Evolutionary conservation across 2,329 filamentous ascomycete genomes (phyloP), one percentile per base, ranked within the genome.

Genomic region (Colletotrichum gigasporum): DNA sequence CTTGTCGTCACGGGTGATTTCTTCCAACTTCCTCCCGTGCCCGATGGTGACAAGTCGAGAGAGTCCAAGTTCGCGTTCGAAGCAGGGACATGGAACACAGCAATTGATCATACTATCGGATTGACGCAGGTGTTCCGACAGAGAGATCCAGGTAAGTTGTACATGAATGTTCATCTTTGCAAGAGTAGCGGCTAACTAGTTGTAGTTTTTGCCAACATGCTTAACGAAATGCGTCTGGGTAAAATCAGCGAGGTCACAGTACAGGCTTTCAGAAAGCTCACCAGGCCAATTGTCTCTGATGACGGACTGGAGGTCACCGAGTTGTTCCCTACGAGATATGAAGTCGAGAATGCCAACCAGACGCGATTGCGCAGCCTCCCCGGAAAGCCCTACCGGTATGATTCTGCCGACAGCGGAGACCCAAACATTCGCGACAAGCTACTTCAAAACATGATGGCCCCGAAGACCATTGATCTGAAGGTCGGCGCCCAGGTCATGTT

Each of bases 401-500:
- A 90, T n/a, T 89, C 95, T 2, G 72, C 82, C 7, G 96, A 99
- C 75, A 83, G 86, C 1, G 95, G 95, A 39, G 93, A 97, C 68
- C 83, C 84, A 16, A 78, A 82, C 1, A 77, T 90, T 35, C 90
- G 92, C 30, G 93, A 97, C 45, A 94, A 89, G 73, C 78, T 98
- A 0, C 82, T 99, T 5, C 78, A 86, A 5, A 97, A 95, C 73
- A 97, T 96, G 87, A 97, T 99, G 92, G 94, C 96, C 0, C 94
- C 96, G 0, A 90, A 91, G 70, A 74, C 79, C 0, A 87, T 99
- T 18, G 88, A 91, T 32, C 80, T 99, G 28, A 98, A 97, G 76
- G 90, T 96, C 67, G 93, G 94, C 9, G 93, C 96, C 0, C 96
- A 99, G 74, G 96, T 99, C 44, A 99, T 99, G 96, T 83, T 99